Base-by-base conservation (phyloP, 306 rosid genomes). In the Adenanthera pavonina region DNA sequence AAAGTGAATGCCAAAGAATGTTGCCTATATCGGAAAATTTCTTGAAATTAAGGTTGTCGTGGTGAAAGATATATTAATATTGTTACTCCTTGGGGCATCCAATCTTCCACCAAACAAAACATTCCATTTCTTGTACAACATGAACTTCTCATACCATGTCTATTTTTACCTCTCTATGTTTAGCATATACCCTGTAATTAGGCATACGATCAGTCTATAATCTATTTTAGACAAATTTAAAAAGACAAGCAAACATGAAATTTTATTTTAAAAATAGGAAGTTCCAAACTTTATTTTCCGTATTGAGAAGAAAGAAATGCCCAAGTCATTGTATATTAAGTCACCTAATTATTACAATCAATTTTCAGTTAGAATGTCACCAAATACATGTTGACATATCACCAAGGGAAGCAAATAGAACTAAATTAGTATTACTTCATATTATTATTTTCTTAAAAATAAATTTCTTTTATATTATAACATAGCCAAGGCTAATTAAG, bases 321-420 rank as follows among this genome's bases (percentile, higher is more conserved):
- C 19, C 25, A 43, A 14, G 51, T 34, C 34, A 51, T 80, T 65
- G 74, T 41, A n/a, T 19, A 65, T 54, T 47, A 46, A 38, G 59
- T 56, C 76, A 87, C 84, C 82, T 70, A 81, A 81, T 81, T 56
- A 65, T 81, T 56, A 65, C 80, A 35, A 65, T 66, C 34, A 72
- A 79, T 35, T 81, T 86, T 83, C 71, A 72, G 90, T 83, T 92
- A 69, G 70, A 72, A 82, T 86, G 90, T 90, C 92, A 87, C 83
- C 86, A 47, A 78, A 77, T 75, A 69, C 69, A 20, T 62, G 75
- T 51, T 56, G 94, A 92, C 92, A 72, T 78, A 77, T 84, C 62
- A 87, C 80, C 97, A 68, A 90, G 74, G 83, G 62, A 81, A 79
- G 53, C 54, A 74, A 65, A 72, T 41, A 36, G 53, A 53, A 52